Conservation (phyloP, 495 filamentous ascomycete species). For the Lasiosphaeria hispida region DNA sequence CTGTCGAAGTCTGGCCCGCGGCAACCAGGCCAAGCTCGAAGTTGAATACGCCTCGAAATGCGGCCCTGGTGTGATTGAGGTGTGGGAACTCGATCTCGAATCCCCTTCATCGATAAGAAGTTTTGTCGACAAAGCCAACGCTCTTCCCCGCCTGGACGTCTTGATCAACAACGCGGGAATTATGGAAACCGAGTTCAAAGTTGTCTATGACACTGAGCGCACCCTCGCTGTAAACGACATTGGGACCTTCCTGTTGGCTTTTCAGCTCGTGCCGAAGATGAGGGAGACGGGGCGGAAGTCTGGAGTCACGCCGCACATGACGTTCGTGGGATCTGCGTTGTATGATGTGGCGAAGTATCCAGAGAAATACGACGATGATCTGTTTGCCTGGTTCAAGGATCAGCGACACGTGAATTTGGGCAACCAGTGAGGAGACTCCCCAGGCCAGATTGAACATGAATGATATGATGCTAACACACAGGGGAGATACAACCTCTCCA, state of each 20-base stretch:
- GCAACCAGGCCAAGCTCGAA: constrained; percentile 39
- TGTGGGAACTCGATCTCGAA: constrained; percentile 51
- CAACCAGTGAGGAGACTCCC: constrained; percentile 7
- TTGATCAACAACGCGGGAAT: constrained; percentile 47
- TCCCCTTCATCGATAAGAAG: constrained; percentile 22
- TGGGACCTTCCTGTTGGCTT: constrained; percentile 43
- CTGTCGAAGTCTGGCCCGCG: constrained; percentile 38
- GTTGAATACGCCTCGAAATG: constrained; percentile 39
- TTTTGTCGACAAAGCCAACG: constrained; percentile 22
- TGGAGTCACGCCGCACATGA: constrained; percentile 28
- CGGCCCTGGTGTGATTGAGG: constrained; percentile 44
- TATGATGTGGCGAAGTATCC: constrained; percentile 20
- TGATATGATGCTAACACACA: too few species aligned
- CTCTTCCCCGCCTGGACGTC: constrained; percentile 40
- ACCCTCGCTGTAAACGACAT: constrained; percentile 54
- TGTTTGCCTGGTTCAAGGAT: constrained; percentile 18
- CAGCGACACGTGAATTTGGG: constrained; percentile 12
- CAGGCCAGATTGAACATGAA: neutral
- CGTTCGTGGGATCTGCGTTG: constrained; percentile 30
- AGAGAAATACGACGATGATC: constrained; percentile 14
- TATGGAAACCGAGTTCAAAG: constrained; percentile 13
- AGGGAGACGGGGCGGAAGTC: constrained; percentile 27
- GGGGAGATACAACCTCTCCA: constrained; percentile 20
- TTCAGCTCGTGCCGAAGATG: constrained; percentile 45
- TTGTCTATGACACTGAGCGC: constrained; percentile 38